Evolutionary conservation across 2,329 filamentous ascomycete genomes (phyloP), one percentile per base, ranked within the genome.

Genomic region (Penicillium frequentans): DNA sequence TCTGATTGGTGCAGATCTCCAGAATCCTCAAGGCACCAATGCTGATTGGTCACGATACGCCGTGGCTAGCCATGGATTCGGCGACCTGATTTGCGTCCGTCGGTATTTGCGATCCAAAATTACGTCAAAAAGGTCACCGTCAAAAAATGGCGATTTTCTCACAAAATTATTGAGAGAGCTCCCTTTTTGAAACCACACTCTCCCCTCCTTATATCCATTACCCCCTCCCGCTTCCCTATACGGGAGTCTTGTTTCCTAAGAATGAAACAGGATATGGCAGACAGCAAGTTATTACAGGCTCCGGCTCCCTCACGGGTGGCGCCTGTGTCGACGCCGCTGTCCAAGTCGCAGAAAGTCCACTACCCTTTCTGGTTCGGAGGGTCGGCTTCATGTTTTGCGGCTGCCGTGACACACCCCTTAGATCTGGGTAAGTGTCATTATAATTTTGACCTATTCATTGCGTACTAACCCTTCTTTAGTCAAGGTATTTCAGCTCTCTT

Each of bases 331-430:
- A 61, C 63, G 54, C 49, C 64, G 27, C 27, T 29, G 54, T 59
- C 63, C 45, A 67, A 68, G 60, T 42, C 39, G 39, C 39, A 42
- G 23, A 72, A 74, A 66, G 68, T 80, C 49, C 78, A 78, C 67
- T 93, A 93, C 77, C 90, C 90, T 10, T 93, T 93, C 77, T 98
- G 93, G 95, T 98, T 99, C 75, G 95, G 95, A 62, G 95, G 95
- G 55, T 96, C 91, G 73, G 92, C 93, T 50, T 95, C 90, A 71
- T 96, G 91, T 73, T 88, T 95, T 81, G 93, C 93, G 37, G 93
- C 93, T 45, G 88, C 87, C 66, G 90, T 96, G 49, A 98, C 93
- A 29, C 93, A 98, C 82, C 93, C 93, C 49, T 81, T 98, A 71
- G 93, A 97, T 84, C 82, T 97, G 63, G 86, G 91, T 96, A 83